Conservation (phyloP, 1,284 basidiomycete genomes). For the Fomes fomentarius region DNA sequence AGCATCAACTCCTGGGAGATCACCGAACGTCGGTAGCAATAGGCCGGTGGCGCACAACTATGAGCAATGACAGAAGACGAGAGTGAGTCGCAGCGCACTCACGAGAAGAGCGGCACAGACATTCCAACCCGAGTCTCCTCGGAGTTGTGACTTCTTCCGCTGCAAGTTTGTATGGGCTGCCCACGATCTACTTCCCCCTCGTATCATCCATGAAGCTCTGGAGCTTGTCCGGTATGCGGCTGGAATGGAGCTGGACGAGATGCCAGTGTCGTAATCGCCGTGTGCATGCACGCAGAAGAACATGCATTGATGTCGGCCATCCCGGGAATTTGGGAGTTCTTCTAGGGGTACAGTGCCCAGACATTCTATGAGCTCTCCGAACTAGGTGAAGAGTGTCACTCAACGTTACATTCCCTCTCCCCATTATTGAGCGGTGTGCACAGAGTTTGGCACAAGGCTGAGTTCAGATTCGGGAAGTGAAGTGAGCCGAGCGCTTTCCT, state of each 20-base stretch:
- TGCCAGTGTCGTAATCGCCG: neutral
- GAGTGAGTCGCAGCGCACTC: neutral
- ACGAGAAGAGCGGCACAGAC: neutral
- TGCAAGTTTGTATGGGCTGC: neutral
- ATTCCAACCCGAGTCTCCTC: neutral
- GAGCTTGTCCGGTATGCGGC: neutral
- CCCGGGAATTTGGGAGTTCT: neutral
- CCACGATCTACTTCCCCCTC: neutral
- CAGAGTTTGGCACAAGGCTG: neutral
- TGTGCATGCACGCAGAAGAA: neutral
- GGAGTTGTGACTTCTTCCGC: neutral
- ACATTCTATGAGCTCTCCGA: neutral
- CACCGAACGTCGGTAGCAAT: neutral
- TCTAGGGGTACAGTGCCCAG: neutral
- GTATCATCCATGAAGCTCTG: neutral
- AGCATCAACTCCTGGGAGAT: neutral
- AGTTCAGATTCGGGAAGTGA: neutral
- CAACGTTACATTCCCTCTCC: no score
- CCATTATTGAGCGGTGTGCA: neutral
- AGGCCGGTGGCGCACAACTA: neutral
- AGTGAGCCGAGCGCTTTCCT: no score
- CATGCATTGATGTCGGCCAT: neutral
- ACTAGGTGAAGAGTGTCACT: no score
- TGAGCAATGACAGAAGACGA: neutral
- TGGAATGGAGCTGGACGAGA: neutral